These are phyloP conservation scores for Cornus controversa DNA, from an alignment of 148 eudicot genomes.

Conservation along the genomic window DNA sequence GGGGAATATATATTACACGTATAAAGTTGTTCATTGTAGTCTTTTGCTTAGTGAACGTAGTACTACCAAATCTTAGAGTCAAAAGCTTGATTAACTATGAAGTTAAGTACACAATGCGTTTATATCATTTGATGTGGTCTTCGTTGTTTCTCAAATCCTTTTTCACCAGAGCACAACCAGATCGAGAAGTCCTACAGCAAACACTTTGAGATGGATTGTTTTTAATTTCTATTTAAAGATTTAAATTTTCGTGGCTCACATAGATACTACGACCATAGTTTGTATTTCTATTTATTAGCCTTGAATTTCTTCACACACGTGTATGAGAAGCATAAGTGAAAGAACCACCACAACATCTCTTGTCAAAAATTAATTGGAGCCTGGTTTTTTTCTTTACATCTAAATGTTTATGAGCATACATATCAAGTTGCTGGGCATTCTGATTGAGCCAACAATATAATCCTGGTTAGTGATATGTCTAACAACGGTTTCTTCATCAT, in stretches of 20 bases:
- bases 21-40: background rate
- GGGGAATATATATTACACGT: too few species aligned
- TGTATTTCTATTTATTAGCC: too few species aligned
- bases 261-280: too few species aligned
- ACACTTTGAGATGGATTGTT: background rate
- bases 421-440: constrained; percentile 57
- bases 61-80: background rate
- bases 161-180: background rate
- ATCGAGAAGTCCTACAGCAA: background rate
- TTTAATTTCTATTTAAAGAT: too few species aligned
- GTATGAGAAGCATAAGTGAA: too few species aligned
- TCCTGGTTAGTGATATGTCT: constrained; percentile 63
- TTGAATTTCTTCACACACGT: too few species aligned
- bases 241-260: too few species aligned
- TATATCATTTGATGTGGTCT: background rate
- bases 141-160: background rate
- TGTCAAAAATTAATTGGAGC: background rate
- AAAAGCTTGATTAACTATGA: background rate
- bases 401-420: background rate
- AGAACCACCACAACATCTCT: too few species aligned
- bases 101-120: background rate
- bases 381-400: too few species aligned
- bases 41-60: background rate
- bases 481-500: background rate
- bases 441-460: constrained; percentile 95